Conservation (phyloP, 768 basidiomycete genomes). For the Hericium coralloides region DNA sequence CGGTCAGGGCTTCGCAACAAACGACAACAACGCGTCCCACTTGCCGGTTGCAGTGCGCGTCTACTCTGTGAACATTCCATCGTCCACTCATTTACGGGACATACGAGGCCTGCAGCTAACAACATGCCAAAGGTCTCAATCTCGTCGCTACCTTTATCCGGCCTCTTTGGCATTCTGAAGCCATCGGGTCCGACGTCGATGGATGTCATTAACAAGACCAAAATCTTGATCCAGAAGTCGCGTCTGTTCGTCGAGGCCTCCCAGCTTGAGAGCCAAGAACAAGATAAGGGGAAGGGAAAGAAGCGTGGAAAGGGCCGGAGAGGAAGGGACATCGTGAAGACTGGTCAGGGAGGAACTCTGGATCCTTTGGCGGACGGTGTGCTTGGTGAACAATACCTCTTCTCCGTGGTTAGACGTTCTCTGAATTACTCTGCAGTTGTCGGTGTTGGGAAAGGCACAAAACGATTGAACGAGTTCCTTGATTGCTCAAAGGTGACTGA, state of each 20-base stretch:
- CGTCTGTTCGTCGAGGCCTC: slow-evolving; percentile 61
- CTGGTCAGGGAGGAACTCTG: slow-evolving; percentile 91
- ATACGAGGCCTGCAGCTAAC: not conserved
- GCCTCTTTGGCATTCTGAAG: slow-evolving; percentile 81
- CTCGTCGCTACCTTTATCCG: slow-evolving; percentile 57
- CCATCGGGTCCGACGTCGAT: slow-evolving; percentile 93
- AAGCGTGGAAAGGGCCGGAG: slow-evolving; percentile 24
- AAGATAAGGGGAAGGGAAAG: slow-evolving; percentile 34
- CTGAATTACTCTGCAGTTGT: slow-evolving; percentile 46
- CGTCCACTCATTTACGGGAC: not conserved
- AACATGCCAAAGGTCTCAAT: slow-evolving; percentile 59
- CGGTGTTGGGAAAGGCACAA: slow-evolving; percentile 85
- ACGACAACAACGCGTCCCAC: not conserved
- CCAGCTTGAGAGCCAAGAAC: slow-evolving; percentile 40
- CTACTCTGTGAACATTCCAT: not conserved
- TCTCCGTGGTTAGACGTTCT: not conserved
- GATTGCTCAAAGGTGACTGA: slow-evolving; percentile 76
- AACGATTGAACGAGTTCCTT: slow-evolving; percentile 73
- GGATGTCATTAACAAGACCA: slow-evolving; percentile 79
- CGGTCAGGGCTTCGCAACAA: not conserved
- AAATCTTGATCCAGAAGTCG: slow-evolving; percentile 69
- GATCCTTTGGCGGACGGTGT: slow-evolving; percentile 97
- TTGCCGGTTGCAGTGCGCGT: not conserved
- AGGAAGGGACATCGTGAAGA: slow-evolving; percentile 49
- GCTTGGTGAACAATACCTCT: slow-evolving; percentile 42